These are phyloP conservation scores for Ganoderma meredithae DNA, from an alignment of 1,284 basidiomycete genomes.

Conservation along the genomic window DNA sequence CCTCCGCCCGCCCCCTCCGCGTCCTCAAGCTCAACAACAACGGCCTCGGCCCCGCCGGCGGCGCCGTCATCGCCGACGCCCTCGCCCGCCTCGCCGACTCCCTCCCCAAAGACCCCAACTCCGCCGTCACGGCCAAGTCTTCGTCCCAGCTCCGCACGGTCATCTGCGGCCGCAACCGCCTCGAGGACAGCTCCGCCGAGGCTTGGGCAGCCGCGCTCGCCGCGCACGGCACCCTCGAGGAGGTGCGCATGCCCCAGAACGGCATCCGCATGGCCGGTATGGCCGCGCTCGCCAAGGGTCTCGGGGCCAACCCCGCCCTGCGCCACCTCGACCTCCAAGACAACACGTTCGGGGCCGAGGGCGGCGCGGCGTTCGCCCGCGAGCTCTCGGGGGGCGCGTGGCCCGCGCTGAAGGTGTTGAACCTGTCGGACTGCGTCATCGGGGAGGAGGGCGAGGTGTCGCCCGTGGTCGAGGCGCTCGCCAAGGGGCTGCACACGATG, in stretches of 20 bases:
- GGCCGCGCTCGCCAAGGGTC: slow-evolving; percentile 79
- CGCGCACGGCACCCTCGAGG: slow-evolving; percentile 81
- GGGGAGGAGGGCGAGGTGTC: slow-evolving; percentile 73
- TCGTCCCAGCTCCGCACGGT: slow-evolving; percentile 81
- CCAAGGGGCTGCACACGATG: slow-evolving; percentile 76
- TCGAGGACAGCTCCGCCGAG: slow-evolving; percentile 90
- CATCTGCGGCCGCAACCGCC: slow-evolving; percentile 93
- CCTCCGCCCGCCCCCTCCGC: slow-evolving; percentile 80
- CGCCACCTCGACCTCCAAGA: slow-evolving; percentile 93
- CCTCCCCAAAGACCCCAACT: slow-evolving; percentile 64
- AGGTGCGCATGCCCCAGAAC: slow-evolving; percentile 96
- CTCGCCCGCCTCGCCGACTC: slow-evolving; percentile 80
- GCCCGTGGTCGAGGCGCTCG: slow-evolving; percentile 68
- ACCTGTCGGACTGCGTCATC: slow-evolving; percentile 93
- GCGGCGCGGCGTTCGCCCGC: slow-evolving; percentile 78
- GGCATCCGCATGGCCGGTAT: slow-evolving; percentile 97
- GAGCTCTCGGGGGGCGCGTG: slow-evolving; percentile 66
- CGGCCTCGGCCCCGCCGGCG: slow-evolving; percentile 94
- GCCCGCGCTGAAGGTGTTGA: slow-evolving; percentile 79
- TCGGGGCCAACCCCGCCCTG: slow-evolving; percentile 75
- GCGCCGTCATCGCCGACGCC: slow-evolving; percentile 87
- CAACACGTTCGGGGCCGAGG: slow-evolving; percentile 89
- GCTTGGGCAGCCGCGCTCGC: slow-evolving; percentile 91
- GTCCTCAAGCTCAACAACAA: slow-evolving; percentile 96
- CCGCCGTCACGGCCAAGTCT: background rate